phyloP scores from a whole-genome alignment of 2,329 filamentous ascomycete genomes.

The Helminthosporium solani region DNA sequence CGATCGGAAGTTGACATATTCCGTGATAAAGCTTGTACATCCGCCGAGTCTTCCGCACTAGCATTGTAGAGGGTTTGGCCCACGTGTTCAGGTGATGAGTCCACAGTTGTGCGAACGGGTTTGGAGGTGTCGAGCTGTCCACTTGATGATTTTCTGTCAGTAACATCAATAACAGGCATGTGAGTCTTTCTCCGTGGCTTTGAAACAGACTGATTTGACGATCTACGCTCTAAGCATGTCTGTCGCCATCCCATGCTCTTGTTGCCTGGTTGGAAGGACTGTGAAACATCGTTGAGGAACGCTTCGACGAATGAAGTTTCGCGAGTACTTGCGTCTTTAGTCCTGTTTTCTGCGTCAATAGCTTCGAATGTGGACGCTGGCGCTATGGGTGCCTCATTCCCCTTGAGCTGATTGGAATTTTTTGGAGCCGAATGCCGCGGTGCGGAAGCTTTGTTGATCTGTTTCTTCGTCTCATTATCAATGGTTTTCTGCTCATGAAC shows the following conservation, averaged over 20 bases:
- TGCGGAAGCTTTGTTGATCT: neutral
- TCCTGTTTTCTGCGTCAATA: neutral
- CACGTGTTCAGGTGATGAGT: too few species aligned
- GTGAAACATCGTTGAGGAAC: slow-evolving; percentile 19
- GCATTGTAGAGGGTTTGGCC: too few species aligned
- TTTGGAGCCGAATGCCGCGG: neutral
- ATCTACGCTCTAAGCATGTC: slow-evolving; percentile 20
- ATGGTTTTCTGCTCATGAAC: slow-evolving; percentile 4
- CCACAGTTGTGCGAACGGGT: neutral
- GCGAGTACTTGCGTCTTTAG: slow-evolving; percentile 8
- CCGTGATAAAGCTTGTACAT: too few species aligned
- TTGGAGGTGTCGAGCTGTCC: neutral
- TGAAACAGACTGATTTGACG: neutral
- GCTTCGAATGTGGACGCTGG: neutral
- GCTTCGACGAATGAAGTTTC: slow-evolving; percentile 26
- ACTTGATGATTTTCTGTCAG: neutral
- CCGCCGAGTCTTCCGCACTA: neutral
- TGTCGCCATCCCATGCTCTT: slow-evolving; percentile 25
- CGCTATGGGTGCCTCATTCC: neutral
- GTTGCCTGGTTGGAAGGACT: neutral
- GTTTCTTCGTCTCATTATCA: neutral
- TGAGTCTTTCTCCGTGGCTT: slow-evolving; percentile 2
- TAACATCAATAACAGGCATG: slow-evolving; percentile 4
- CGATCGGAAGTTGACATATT: neutral
- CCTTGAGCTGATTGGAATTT: neutral